Base-by-base conservation (phyloP, 306 rosid species). In the Trifolium dubium region DNA sequence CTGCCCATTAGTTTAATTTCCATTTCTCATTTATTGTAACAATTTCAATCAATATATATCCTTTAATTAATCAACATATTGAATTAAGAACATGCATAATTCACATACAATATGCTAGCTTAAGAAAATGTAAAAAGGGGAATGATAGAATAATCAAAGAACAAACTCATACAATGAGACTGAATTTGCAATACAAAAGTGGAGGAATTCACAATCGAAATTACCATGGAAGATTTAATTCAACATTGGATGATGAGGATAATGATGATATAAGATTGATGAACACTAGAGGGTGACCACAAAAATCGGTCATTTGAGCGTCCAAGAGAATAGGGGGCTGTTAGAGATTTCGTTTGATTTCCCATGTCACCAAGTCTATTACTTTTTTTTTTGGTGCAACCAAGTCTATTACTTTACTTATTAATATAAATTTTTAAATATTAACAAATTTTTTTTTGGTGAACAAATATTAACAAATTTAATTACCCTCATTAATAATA, bases 271-370 rank as follows among this genome's bases (percentile, higher is more conserved):
- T 37, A 18, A 17, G 31, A 9, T 37, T 64, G 71, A 55, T 44
- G 58, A 65, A 23, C 71, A 41, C 71, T 46, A 65, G 18, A 49
- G 72, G 72, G 72, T 67, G 58, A 14, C 39, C 72, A 29, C n/a
- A 29, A 67, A 67, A 67, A 44, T 46, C 58, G 72, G 71, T 65
- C 71, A 65, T 65, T 65, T 11, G 19, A 67, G 58, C 39, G 72
- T 44, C 17, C 72, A 19, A 13, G 12, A 67, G 72, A 67, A 67
- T 29, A 67, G 72, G 72, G 34, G 53, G 39, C 37, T 43, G 72
- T 44, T 67, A 67, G 58, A 46, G 72, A 67, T 67, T 67, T 67
- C 72, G 54, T 67, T 67, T 67, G 72, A 65, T 65, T 65, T 41
- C 18, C 72, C 40, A 67, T 49, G 56, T 67, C 72, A 67, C 58